A percentile compares a stretch with the other conserved stretches of the same genome.
Evolutionary conservation across 2,329 filamentous ascomycete genomes (phyloP).

Genomic region (Chaetomium strumarium): DNA sequence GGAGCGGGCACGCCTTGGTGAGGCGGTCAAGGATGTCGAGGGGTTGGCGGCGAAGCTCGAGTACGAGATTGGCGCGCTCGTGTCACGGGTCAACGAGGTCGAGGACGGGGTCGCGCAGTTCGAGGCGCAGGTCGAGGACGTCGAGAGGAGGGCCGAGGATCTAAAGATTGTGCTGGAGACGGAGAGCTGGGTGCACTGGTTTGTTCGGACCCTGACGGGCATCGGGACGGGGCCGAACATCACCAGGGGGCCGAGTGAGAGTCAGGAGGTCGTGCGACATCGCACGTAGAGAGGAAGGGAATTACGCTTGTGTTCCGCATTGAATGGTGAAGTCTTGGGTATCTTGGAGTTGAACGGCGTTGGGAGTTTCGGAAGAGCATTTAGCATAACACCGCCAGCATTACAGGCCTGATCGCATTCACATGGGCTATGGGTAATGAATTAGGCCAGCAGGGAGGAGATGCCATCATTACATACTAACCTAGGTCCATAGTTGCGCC

Average conservation of each 20-base stretch:
- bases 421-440: too few relatives aligned
- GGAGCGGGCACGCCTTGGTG: constrained; percentile 62
- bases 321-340: too few relatives aligned
- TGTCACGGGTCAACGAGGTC: constrained; percentile 76
- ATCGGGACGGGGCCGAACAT: constrained; percentile 57
- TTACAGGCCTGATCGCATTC: neutral
- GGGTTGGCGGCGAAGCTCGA: constrained; percentile 78
- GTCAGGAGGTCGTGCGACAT: neutral
- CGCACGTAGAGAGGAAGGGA: neutral
- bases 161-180: constrained; percentile 58
- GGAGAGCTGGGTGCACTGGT: constrained; percentile 60
- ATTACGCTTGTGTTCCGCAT: too few relatives aligned
- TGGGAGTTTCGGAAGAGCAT: neutral
- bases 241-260: constrained; percentile 26
- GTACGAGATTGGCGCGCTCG: constrained; percentile 81
- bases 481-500: constrained; percentile 1
- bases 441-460: constrained; percentile 1
- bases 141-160: constrained; percentile 59
- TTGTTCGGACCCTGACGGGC: constrained; percentile 55
- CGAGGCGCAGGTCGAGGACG: constrained; percentile 67
- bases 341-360: neutral
- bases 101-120: constrained; percentile 78
- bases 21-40: constrained; percentile 73
- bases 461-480: constrained; percentile 2
- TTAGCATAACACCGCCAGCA: neutral